phyloP scores from a whole-genome alignment of 495 filamentous ascomycete genomes.

The Penicillium cinerascens region DNA sequence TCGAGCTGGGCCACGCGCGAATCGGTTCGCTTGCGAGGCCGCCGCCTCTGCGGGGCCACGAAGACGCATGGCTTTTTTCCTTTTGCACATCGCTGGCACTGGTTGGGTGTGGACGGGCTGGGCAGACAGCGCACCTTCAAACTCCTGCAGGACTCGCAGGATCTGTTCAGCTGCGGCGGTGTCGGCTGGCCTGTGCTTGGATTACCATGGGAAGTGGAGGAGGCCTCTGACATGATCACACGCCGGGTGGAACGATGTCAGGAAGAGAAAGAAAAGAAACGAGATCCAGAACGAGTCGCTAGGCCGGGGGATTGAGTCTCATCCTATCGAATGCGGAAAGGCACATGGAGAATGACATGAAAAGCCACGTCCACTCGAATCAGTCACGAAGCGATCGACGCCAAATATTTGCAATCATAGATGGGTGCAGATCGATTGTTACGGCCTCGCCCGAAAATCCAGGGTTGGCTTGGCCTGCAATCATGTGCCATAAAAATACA shows the following conservation, averaged over 20 bases:
- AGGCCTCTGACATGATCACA: slow-evolving; percentile 32
- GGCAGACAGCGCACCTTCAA: slow-evolving; percentile 85
- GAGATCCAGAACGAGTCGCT: slow-evolving; percentile 3
- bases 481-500: slow-evolving; percentile 5
- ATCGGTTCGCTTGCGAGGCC: slow-evolving; percentile 79
- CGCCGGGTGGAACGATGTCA: slow-evolving; percentile 2
- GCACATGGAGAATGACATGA: slow-evolving; percentile 6
- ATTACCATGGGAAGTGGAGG: slow-evolving; percentile 34
- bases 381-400: slow-evolving; percentile 3
- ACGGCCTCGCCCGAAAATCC: slow-evolving; percentile 3
- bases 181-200: slow-evolving; percentile 14
- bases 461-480: not conserved
- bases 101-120: slow-evolving; percentile 51
- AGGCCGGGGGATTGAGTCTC: slow-evolving; percentile 15
- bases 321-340: slow-evolving; percentile 15
- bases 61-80: slow-evolving; percentile 71
- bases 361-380: not conserved
- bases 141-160: slow-evolving; percentile 81
- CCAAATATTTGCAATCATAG: slow-evolving; percentile 3
- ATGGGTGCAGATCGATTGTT: slow-evolving; percentile 5
- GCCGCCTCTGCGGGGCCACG: slow-evolving; percentile 72
- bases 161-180: slow-evolving; percentile 53
- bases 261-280: not conserved
- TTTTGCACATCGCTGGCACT: slow-evolving; percentile 80
- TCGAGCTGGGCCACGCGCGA: slow-evolving; percentile 83